Evolutionary conservation across 2,329 filamentous ascomycete genomes (phyloP).

Genomic region (Trichoderma afroharzianum): DNA sequence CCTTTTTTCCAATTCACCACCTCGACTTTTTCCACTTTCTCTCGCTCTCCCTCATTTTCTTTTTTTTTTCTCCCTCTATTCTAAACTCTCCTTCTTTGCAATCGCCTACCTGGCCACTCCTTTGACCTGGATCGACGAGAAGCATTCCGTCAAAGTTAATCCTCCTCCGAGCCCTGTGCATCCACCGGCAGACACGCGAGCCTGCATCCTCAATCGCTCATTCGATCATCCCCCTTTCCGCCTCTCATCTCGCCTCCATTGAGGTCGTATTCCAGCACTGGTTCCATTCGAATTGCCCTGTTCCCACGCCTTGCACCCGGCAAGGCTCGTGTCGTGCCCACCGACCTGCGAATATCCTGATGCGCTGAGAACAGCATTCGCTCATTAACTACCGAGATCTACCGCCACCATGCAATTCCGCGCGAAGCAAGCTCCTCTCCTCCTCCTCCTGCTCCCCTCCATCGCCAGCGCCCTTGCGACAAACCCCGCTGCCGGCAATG

Average conservation of each 20-base stretch:
- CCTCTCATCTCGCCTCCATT: constrained; percentile 1
- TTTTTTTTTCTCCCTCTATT: not conserved
- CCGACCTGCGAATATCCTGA: not conserved
- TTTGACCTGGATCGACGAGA: not conserved
- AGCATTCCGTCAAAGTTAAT: constrained; percentile 14
- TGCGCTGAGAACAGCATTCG: constrained; percentile 3
- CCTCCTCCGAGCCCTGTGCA: constrained; percentile 12
- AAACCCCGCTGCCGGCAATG: constrained; percentile 23
- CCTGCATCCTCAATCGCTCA: constrained; percentile 4
- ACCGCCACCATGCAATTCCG: constrained; percentile 56
- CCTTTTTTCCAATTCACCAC: not conserved
- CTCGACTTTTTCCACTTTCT: not conserved
- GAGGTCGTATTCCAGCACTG: not conserved
- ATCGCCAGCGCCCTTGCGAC: constrained; percentile 46
- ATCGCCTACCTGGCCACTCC: not conserved
- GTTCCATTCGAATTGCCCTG: not conserved
- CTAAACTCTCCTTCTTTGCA: not conserved
- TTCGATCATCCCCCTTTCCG: not conserved
- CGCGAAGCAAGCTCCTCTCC: constrained; percentile 49
- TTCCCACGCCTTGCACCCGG: not conserved
- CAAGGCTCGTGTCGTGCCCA: not conserved
- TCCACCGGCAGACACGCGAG: constrained; percentile 15
- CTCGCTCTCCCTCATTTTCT: not conserved
- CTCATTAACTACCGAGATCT: not conserved
- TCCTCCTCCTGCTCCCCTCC: constrained; percentile 59